Percentiles rank a stretch among this genome's conserved stretches.
Evolutionary conservation across 2,329 filamentous ascomycete species (phyloP).

Genomic region (Pseudopithomyces chartarum): DNA sequence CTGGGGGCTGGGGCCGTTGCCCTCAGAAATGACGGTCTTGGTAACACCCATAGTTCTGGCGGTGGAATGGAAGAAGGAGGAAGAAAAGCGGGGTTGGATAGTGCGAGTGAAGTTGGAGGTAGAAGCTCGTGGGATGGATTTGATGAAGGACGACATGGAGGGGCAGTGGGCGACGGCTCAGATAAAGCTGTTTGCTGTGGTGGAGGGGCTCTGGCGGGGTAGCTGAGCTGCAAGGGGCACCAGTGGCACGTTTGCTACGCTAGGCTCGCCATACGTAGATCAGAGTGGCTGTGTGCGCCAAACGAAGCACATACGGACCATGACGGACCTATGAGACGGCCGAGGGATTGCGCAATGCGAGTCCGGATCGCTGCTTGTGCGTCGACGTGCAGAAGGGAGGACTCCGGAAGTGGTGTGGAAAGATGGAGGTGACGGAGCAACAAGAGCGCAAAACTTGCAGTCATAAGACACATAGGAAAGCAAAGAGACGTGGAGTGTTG

Average conservation of each 20-base stretch:
- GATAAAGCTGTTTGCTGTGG: slow-evolving; percentile 1
- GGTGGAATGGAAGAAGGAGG: slow-evolving; percentile 17
- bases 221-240: slow-evolving; percentile 6
- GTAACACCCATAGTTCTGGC: slow-evolving; percentile 33
- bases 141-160: slow-evolving; percentile 5
- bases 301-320: not conserved
- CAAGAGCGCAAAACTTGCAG: no score
- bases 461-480: no score
- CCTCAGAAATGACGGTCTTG: slow-evolving; percentile 35
- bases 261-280: slow-evolving; percentile 3
- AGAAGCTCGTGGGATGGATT: slow-evolving; percentile 1
- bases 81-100: not conserved
- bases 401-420: not conserved
- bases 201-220: slow-evolving; percentile 5
- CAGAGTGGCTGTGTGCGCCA: slow-evolving; percentile 3
- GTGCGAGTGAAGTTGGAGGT: not conserved
- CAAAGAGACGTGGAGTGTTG: no score
- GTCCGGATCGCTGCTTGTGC: not conserved
- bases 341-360: not conserved
- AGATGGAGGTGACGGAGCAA: no score
- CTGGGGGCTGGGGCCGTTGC: slow-evolving; percentile 32
- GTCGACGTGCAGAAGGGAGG: not conserved
- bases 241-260: slow-evolving; percentile 1
- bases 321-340: not conserved
- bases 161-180: not conserved